phyloP scores from a whole-genome alignment of 2,329 filamentous ascomycete genomes.

The Aspergillus tanneri region DNA sequence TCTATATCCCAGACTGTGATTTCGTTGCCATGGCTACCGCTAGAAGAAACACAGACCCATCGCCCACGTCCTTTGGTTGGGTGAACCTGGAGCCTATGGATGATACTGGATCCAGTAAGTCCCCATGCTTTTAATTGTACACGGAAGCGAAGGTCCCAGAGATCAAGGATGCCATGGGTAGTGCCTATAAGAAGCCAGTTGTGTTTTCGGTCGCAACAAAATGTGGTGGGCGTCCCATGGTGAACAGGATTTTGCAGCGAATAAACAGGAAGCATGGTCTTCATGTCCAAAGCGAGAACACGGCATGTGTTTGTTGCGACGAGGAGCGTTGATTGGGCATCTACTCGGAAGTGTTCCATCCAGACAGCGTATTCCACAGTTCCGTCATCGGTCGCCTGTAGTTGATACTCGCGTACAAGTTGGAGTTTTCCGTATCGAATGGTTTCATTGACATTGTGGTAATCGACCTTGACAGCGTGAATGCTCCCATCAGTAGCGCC shows the following conservation, averaged over 20 bases:
- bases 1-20: slow-evolving; percentile 96
- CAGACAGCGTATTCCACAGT: slow-evolving; percentile 75
- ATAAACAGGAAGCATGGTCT: slow-evolving; percentile 80
- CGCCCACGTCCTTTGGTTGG: slow-evolving; percentile 74
- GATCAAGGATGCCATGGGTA: slow-evolving; percentile 83
- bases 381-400: slow-evolving; percentile 45
- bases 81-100: slow-evolving; percentile 77
- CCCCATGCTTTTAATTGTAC: slow-evolving; percentile 86
- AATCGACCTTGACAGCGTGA: slow-evolving; percentile 82
- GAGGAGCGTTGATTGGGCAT: slow-evolving; percentile 76
- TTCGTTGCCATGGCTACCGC: slow-evolving; percentile 76
- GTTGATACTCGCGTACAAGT: slow-evolving; percentile 75
- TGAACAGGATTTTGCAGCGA: slow-evolving; percentile 82
- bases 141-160: slow-evolving; percentile 97
- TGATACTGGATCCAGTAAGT: slow-evolving; percentile 73
- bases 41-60: slow-evolving; percentile 86
- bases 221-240: slow-evolving; percentile 87
- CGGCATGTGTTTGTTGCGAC: slow-evolving; percentile 84
- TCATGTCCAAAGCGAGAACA: slow-evolving; percentile 79
- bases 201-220: slow-evolving; percentile 79
- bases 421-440: slow-evolving; percentile 75
- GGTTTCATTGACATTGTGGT: slow-evolving; percentile 57
- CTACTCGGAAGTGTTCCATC: slow-evolving; percentile 86
- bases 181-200: slow-evolving; percentile 93
- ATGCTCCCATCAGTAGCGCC: slow-evolving; percentile 88